Evolutionary conservation across 495 filamentous ascomycete species (phyloP), one percentile per base, ranked within the genome.

Genomic region (Pseudevernia furfuracea): DNA sequence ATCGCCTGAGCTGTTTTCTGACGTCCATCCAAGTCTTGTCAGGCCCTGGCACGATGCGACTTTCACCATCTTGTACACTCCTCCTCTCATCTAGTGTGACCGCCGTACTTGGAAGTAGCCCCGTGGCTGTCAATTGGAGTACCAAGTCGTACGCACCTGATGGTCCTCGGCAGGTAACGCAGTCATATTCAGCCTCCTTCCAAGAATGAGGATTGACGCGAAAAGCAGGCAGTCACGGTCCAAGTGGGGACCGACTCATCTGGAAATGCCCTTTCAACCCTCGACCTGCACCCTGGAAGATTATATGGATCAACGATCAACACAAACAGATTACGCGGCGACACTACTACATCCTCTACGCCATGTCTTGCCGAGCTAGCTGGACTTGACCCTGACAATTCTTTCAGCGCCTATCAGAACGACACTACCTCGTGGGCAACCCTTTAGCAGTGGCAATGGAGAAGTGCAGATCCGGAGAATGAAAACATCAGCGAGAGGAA

Each of bases 131-230:
- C 17, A 38, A 60, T 52, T 65, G 58, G 58, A 65, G 58, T 36
- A 65, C 44, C 21, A 52, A 41, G 36, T 39, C 55, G 38, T 65
- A 64, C 41, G 61, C 61, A 64, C 65, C 65, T n/a, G 65, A 67
- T 44, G 61, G 65, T 19, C 65, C 65, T 15, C 64, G 65, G 65
- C 61, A 67, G 43, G 64, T 63, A 43, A 32, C 15, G 21, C 3
- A 8, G 3, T 23, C 23, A 61, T 49, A 25, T 15, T 28, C 25
- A 15, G 8, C 19, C 43, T 28, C 19, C 12, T 59, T n/a, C 19
- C 37, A 39, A 39, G 0, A 8, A 44, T 9, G 7, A n/a, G 2
- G 0, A 8, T 44, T 44, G 6, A 44, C 21, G 19, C 43, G 12
- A 39, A 44, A n/a, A 7, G 8, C 39, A 48, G 52, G 65, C 36